These are phyloP conservation scores for Penicillium roqueforti DNA, from an alignment of 495 filamentous ascomycete genomes.

Conservation along the genomic window DNA sequence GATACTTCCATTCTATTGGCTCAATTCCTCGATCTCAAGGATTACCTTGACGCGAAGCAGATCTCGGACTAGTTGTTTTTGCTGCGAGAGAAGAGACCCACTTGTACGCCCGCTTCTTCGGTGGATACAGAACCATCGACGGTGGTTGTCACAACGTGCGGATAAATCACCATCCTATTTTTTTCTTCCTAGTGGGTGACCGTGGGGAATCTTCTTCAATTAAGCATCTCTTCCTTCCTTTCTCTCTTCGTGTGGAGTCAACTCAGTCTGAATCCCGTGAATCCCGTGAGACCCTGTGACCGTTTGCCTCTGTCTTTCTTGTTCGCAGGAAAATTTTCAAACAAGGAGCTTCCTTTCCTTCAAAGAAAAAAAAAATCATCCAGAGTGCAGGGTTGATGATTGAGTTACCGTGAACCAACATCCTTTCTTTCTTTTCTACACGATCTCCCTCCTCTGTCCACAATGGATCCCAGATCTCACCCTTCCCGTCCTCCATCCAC, in stretches of 20 bases:
- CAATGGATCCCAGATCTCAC: conserved; percentile 53
- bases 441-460: conserved; percentile 29
- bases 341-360: conserved; percentile 18
- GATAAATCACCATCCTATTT: conserved; percentile 36
- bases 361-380: conserved; percentile 10
- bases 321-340: conserved; percentile 25
- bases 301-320: conserved; percentile 4
- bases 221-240: conserved; percentile 34
- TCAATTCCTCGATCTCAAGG: conserved; percentile 3
- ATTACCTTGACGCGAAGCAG: conserved; percentile 42
- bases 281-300: conserved; percentile 14
- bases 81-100: conserved; percentile 43
- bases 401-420: conserved; percentile 42
- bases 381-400: conserved; percentile 40
- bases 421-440: conserved; percentile 23
- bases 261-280: neutral
- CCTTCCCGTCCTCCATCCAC: conserved; percentile 54
- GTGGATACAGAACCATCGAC: conserved; percentile 45
- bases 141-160: conserved; percentile 48
- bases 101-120: conserved; percentile 42
- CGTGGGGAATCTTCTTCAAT: conserved; percentile 44
- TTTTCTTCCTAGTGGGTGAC: conserved; percentile 41
- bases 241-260: conserved; percentile 23
- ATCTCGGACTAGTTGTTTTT: conserved; percentile 40
- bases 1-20: neutral